Evolutionary conservation across 768 basidiomycete species (phyloP).

Genomic region (Lyophyllum atratum): DNA sequence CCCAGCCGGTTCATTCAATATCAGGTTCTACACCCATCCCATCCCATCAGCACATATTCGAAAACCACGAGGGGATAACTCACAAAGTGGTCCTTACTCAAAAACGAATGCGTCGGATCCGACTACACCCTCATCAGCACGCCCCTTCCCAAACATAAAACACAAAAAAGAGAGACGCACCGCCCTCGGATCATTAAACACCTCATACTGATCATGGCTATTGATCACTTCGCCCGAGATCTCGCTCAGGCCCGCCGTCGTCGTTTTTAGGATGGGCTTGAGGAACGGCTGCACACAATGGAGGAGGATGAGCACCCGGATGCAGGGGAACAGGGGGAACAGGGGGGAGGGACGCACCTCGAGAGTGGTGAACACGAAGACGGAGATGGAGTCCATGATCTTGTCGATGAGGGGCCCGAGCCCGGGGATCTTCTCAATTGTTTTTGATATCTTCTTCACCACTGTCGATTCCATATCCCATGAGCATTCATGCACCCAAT

Average conservation of each 20-base stretch:
- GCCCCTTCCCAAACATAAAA: slow-evolving; percentile 6
- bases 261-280: slow-evolving; percentile 74
- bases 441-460: slow-evolving; percentile 77
- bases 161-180: slow-evolving; percentile 44
- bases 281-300: slow-evolving; percentile 71
- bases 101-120: slow-evolving; percentile 86
- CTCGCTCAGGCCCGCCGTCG: slow-evolving; percentile 59
- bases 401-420: slow-evolving; percentile 75
- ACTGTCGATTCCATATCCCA: slow-evolving; percentile 32
- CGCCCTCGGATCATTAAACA: slow-evolving; percentile 82
- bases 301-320: no score
- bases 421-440: slow-evolving; percentile 82
- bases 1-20: slow-evolving; percentile 84
- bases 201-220: slow-evolving; percentile 81
- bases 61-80: slow-evolving; percentile 25
- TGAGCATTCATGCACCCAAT: not conserved
- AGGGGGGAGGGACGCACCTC: slow-evolving; percentile 48
- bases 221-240: slow-evolving; percentile 80
- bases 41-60: not conserved
- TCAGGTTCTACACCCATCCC: slow-evolving; percentile 56
- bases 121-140: slow-evolving; percentile 43
- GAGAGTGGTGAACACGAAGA: slow-evolving; percentile 83
- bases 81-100: slow-evolving; percentile 89
- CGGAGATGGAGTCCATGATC: slow-evolving; percentile 71
- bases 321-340: not conserved